Conservation (phyloP, 176 grass and related monocot species). For the Metroxylon sagu region DNA sequence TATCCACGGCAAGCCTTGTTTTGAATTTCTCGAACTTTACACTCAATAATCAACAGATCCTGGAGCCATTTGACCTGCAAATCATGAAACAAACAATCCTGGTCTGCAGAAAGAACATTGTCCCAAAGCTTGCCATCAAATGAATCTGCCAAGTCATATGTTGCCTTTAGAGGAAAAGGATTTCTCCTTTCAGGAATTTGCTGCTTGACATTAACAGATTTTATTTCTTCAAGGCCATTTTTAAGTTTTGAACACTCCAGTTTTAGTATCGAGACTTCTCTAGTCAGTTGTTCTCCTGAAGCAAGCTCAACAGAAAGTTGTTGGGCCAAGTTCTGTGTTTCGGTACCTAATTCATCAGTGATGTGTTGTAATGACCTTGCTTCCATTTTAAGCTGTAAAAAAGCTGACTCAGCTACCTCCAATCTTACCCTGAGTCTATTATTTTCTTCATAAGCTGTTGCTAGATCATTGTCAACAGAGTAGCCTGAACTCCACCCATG, state of each 20-base stretch:
- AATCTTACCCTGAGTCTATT: conserved; percentile 57
- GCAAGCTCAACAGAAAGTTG: conserved; percentile 70
- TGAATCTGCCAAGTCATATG: conserved; percentile 10
- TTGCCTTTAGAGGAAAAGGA: conserved; percentile 4
- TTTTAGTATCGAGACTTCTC: conserved; percentile 74
- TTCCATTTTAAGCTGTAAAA: conserved; percentile 87
- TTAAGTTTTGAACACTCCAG: conserved; percentile 69
- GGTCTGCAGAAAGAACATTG: conserved; percentile 25
- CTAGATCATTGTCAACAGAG: conserved; percentile 49
- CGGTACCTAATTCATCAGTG: conserved; percentile 59
- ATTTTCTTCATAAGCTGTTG: conserved; percentile 64
- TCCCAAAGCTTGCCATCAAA: conserved; percentile 21
- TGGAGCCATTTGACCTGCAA: conserved; percentile 55
- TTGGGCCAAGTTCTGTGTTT: conserved; percentile 57
- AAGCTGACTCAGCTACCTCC: conserved; percentile 79
- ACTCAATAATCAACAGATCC: conserved; percentile 61
- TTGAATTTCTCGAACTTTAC: conserved; percentile 80
- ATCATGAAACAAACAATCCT: conserved; percentile 23
- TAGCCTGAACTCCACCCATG: conserved; percentile 62
- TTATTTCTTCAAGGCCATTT: conserved; percentile 67
- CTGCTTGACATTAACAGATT: conserved; percentile 46
- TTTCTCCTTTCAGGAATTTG: conserved; percentile 27
- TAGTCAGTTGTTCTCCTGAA: conserved; percentile 62
- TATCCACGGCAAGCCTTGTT: conserved; percentile 71
- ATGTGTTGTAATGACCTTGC: conserved; percentile 63